Evolutionary conservation across 75 land plant species (phyloP), one percentile per base, ranked within the genome.

Genomic region (Cunninghamia lanceolata): DNA sequence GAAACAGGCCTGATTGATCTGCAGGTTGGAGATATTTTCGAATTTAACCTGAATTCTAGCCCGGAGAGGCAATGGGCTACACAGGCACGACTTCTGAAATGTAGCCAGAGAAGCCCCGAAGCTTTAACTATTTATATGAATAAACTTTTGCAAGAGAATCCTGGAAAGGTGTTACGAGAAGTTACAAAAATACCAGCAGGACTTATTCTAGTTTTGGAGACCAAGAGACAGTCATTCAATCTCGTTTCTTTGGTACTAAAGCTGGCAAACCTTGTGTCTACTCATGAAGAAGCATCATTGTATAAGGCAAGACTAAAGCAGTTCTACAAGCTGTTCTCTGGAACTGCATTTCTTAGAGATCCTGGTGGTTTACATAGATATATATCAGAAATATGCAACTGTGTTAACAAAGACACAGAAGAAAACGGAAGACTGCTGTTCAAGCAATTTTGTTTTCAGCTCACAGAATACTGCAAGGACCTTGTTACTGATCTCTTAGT

Each of bases 281-380:
- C 43, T 21, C 82, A 80, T 1, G 46, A 40, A 43, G 82, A 43
- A 80, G 82, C 82, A 25, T 80, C n/a, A n/a, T 34, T 80, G 43
- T 40, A 80, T 34, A 80, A 43, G 28, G 82, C 82, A 80, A 80
- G 45, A 34, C 25, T 80, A 25, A 40, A 80, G 82, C 43, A 40
- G n/a, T 80, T 80, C 47, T 80, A 40, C 30, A 40, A 43, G 25
- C 47, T 80, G 1, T 87, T 87, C 46, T 40, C 30, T 40, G 82
- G 82, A 80, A 80, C 82, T 43, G n/a, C 11, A 9, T 80, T 80
- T 80, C 46, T 80, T 9, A 80, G 75, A 80, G 46, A 43, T 21
- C 30, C 82, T 80, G 45, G 47, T 19, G 46, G 82, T 10, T 73
- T 73, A 73, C 75, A 73, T 10, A 4, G 42, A 9, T 80, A 80